phyloP scores from a whole-genome alignment of 495 filamentous ascomycete species.

The Recurvomyces mirabilis region DNA sequence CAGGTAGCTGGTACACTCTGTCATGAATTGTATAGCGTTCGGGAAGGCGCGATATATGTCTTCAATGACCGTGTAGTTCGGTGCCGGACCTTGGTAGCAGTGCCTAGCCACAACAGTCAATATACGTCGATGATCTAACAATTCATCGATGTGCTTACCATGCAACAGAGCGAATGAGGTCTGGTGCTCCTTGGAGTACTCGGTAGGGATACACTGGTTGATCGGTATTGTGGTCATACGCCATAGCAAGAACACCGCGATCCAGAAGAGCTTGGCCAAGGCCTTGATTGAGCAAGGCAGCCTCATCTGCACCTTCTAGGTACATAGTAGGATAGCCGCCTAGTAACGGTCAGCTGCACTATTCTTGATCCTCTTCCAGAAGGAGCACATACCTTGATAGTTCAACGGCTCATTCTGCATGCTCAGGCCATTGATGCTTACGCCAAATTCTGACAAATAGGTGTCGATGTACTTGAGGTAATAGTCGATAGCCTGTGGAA shows the following conservation, averaged over 20 bases:
- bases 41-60: constrained; percentile 39
- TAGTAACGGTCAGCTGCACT: background rate
- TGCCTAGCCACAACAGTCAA: constrained; percentile 44
- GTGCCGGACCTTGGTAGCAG: constrained; percentile 37
- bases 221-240: constrained; percentile 49
- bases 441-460: constrained; percentile 34
- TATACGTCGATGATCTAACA: too few relatives aligned
- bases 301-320: constrained; percentile 37
- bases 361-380: background rate
- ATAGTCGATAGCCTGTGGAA: constrained; percentile 39
- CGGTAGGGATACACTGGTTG: constrained; percentile 37
- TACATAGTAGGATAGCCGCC: constrained; percentile 46
- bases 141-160: too few relatives aligned
- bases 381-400: constrained; percentile 26
- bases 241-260: constrained; percentile 34
- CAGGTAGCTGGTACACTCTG: constrained; percentile 45
- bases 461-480: constrained; percentile 48
- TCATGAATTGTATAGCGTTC: constrained; percentile 43
- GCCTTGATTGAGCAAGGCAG: constrained; percentile 35
- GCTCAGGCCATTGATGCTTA: constrained; percentile 42
- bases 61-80: constrained; percentile 42
- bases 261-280: constrained; percentile 10
- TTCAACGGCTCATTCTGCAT: constrained; percentile 50
- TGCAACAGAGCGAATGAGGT: too few relatives aligned
- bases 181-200: constrained; percentile 34